These are phyloP conservation scores for Tolypocladium tundrense DNA, from an alignment of 2,329 filamentous ascomycete species.

Conservation along the genomic window DNA sequence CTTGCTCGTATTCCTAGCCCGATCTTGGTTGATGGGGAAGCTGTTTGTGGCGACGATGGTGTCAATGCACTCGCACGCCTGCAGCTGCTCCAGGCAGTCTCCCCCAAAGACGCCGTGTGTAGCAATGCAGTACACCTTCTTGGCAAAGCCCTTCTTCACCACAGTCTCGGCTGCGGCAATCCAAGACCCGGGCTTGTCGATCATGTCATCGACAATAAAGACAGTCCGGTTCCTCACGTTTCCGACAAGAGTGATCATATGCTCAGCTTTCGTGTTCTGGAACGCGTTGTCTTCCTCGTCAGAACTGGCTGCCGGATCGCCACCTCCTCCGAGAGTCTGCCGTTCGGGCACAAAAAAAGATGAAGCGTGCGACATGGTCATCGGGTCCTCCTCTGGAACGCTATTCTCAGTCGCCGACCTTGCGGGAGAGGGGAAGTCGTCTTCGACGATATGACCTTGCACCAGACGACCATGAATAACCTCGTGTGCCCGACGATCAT, in stretches of 20 bases:
- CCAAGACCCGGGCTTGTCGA: conserved; percentile 94
- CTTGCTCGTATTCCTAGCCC: conserved; percentile 64
- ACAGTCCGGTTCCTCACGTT: conserved; percentile 83
- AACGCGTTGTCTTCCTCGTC: conserved; percentile 93
- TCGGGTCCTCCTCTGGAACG: conserved; percentile 64
- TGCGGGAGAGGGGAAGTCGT: conserved; percentile 75
- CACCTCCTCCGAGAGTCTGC: conserved; percentile 67
- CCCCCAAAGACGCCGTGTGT: conserved; percentile 92
- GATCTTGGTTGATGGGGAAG: conserved; percentile 76
- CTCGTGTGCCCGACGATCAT: conserved; percentile 73
- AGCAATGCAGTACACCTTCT: conserved; percentile 94
- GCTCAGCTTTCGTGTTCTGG: conserved; percentile 70
- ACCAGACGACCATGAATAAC: conserved; percentile 86
- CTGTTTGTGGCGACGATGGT: conserved; percentile 94
- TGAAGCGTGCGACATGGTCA: conserved; percentile 71
- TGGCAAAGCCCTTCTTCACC: conserved; percentile 82
- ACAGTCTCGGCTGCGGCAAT: conserved; percentile 95
- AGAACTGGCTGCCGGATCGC: conserved; percentile 70
- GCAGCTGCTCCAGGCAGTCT: conserved; percentile 80
- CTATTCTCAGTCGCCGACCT: conserved; percentile 59
- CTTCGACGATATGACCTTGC: conserved; percentile 90
- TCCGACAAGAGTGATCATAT: conserved; percentile 95
- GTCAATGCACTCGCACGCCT: conserved; percentile 88
- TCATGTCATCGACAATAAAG: conserved; percentile 97
- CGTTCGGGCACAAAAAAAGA: conserved; percentile 63